Evolutionary conservation across 1,139 yeast genomes (phyloP).

Genomic region (Nakaseomyces glabratus): DNA sequence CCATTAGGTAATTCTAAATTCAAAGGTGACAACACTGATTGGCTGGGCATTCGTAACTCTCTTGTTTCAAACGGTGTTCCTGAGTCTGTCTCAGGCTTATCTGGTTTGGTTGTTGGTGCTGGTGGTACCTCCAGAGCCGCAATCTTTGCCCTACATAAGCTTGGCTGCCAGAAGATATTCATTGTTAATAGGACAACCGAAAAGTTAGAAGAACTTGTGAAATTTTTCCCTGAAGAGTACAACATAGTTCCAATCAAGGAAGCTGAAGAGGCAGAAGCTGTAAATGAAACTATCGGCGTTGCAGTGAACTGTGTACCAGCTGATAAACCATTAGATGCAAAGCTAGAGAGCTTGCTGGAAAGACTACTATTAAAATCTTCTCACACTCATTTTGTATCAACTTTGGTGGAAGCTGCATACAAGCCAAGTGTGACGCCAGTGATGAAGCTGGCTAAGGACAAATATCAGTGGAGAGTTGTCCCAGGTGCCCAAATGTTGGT

Average conservation of each 20-base stretch:
- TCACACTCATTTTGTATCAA: slow-evolving; percentile 38
- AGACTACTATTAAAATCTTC: slow-evolving; percentile 36
- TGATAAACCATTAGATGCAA: slow-evolving; percentile 58
- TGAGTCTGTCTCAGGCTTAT: slow-evolving; percentile 31
- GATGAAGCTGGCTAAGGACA: slow-evolving; percentile 61
- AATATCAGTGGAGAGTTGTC: slow-evolving; percentile 59
- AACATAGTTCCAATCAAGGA: slow-evolving; percentile 53
- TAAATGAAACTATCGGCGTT: slow-evolving; percentile 41
- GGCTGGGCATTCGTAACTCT: slow-evolving; percentile 78
- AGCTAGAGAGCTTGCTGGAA: slow-evolving; percentile 41
- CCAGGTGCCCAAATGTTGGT: slow-evolving; percentile 90
- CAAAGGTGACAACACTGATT: slow-evolving; percentile 89
- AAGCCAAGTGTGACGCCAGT: slow-evolving; percentile 80
- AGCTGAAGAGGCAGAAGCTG: slow-evolving; percentile 35
- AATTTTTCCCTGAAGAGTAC: slow-evolving; percentile 52
- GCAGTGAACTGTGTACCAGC: slow-evolving; percentile 88
- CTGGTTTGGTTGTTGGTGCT: slow-evolving; percentile 81
- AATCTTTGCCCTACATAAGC: slow-evolving; percentile 65
- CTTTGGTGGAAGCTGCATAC: slow-evolving; percentile 84
- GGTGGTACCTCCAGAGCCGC: slow-evolving; percentile 99
- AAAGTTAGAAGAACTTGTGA: slow-evolving; percentile 52
- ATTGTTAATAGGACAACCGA: slow-evolving; percentile 71
- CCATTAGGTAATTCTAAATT: slow-evolving; percentile 49
- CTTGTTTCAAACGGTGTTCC: slow-evolving; percentile 56
- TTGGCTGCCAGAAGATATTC: slow-evolving; percentile 74